Percentiles rank a stretch among this genome's conserved stretches.
phyloP scores from a whole-genome alignment of 352 stramenopile genomes.

The Peronospora destructor region DNA sequence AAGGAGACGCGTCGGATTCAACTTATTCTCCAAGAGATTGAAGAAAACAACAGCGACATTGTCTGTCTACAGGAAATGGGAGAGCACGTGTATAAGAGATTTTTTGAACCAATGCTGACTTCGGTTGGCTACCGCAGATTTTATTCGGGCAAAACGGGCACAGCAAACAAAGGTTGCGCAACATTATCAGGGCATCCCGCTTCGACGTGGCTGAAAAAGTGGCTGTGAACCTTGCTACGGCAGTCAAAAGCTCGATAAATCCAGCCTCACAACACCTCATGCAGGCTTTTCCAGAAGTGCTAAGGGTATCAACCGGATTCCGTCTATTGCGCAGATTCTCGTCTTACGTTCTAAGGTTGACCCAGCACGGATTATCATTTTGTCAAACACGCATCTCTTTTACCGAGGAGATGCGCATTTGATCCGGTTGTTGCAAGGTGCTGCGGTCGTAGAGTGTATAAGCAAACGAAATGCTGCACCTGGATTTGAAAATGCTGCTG shows the following conservation, averaged over 20 bases:
- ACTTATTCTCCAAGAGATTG: constrained; percentile 66
- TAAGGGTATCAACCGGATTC: constrained; percentile 43
- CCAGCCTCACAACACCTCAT: constrained; percentile 32
- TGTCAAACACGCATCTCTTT: constrained; percentile 74
- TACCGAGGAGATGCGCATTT: constrained; percentile 67
- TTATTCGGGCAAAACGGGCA: constrained; percentile 63
- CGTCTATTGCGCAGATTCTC: constrained; percentile 59
- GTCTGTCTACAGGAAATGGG: constrained; percentile 77
- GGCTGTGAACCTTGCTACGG: constrained; percentile 34
- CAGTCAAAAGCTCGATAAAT: constrained; percentile 34
- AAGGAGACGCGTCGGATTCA: constrained; percentile 69
- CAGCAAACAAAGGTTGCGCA: constrained; percentile 63
- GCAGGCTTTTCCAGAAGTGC: constrained; percentile 43
- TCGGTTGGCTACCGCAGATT: constrained; percentile 41
- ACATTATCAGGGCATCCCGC: constrained; percentile 33
- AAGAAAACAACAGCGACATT: constrained; percentile 51
- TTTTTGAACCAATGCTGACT: constrained; percentile 54
- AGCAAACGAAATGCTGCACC: constrained; percentile 18
- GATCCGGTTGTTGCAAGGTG: constrained; percentile 54
- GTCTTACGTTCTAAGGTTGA: constrained; percentile 33
- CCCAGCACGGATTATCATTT: constrained; percentile 25
- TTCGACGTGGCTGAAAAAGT: constrained; percentile 50
- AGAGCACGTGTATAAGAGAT: constrained; percentile 37
- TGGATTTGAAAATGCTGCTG: constrained; percentile 21
- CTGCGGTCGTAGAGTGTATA: constrained; percentile 37